A percentile compares a stretch with the other conserved stretches of the same genome.
Evolutionary conservation across 1,139 yeast species (phyloP).

Genomic region (Yamadazyma siamensis): DNA sequence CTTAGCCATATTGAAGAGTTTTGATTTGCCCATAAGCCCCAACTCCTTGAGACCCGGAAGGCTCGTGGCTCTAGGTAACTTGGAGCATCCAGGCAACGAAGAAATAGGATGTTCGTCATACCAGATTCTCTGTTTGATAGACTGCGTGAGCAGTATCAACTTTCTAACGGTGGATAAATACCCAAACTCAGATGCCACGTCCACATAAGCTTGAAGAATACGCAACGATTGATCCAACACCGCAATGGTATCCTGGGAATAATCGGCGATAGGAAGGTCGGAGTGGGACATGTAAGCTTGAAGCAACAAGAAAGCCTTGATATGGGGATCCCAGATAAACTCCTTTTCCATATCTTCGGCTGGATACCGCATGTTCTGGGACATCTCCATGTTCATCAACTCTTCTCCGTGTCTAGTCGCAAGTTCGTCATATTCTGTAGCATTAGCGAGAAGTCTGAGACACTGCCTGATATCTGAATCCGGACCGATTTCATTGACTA

Average conservation of each 20-base stretch:
- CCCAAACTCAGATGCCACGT: conserved; percentile 84
- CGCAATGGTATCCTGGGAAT: conserved; percentile 88
- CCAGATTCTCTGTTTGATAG: conserved; percentile 88
- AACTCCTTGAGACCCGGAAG: conserved; percentile 10
- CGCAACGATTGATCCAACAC: conserved; percentile 93
- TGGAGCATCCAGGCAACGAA: conserved; percentile 66
- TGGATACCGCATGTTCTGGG: conserved; percentile 73
- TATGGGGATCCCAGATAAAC: conserved; percentile 94
- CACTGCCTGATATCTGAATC: conserved; percentile 65
- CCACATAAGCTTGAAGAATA: conserved; percentile 88
- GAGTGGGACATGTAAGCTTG: conserved; percentile 86
- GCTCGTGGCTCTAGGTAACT: conserved; percentile 14
- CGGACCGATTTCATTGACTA: conserved; percentile 50
- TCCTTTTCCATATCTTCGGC: conserved; percentile 64
- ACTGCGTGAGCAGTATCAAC: conserved; percentile 72
- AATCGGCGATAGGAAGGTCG: conserved; percentile 92
- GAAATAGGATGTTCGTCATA: conserved; percentile 70
- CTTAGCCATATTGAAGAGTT: conserved; percentile 30
- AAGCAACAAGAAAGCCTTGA: conserved; percentile 77
- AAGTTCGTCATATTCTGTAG: conserved; percentile 86
- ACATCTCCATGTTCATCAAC: conserved; percentile 84
- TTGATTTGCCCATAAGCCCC: conserved; percentile 20
- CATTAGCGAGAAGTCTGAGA: conserved; percentile 68
- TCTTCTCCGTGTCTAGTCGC: conserved; percentile 97
- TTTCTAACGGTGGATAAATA: conserved; percentile 57